These are phyloP conservation scores for Emericellopsis cladophorae DNA, from an alignment of 2,329 filamentous ascomycete genomes.

Conservation along the genomic window DNA sequence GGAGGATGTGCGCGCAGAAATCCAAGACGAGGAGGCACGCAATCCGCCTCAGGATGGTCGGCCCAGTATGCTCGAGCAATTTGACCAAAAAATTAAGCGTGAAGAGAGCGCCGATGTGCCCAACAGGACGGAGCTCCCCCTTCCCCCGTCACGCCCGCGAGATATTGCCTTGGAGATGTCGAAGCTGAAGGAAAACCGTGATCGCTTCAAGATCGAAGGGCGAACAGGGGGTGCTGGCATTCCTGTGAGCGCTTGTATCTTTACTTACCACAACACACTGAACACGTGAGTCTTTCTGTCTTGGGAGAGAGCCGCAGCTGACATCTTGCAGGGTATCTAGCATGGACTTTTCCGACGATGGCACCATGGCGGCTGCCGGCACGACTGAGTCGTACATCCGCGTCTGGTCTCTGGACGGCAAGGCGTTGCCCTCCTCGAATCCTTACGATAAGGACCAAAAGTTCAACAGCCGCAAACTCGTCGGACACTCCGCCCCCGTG, in stretches of 20 bases:
- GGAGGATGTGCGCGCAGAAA: constrained; percentile 74
- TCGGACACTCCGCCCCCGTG: constrained; percentile 83
- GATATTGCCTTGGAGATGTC: constrained; percentile 93
- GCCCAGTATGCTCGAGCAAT: constrained; percentile 70
- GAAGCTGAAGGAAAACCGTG: constrained; percentile 83
- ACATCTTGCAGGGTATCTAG: constrained; percentile 56
- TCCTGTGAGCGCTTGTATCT: constrained; percentile 86
- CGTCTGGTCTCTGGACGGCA: constrained; percentile 83
- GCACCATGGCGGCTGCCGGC: constrained; percentile 73
- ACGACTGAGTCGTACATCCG: constrained; percentile 93
- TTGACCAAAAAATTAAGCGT: constrained; percentile 76
- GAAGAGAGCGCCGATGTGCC: constrained; percentile 82
- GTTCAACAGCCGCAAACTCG: constrained; percentile 56
- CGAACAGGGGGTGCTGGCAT: constrained; percentile 74
- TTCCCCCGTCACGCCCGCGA: constrained; percentile 75
- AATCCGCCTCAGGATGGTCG: constrained; percentile 61
- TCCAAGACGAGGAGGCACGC: constrained; percentile 73
- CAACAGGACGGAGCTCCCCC: constrained; percentile 64
- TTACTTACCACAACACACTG: constrained; percentile 94
- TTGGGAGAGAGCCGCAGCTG: background rate
- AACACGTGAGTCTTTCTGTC: constrained; percentile 51
- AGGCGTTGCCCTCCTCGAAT: constrained; percentile 58
- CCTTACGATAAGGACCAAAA: constrained; percentile 43
- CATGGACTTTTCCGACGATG: constrained; percentile 90
- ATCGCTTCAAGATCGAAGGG: constrained; percentile 79